Evolutionary conservation across 371 early-diverging fungal genomes (phyloP), one percentile per base, ranked within the genome.

Genomic region (Actinomortierella ambigua): DNA sequence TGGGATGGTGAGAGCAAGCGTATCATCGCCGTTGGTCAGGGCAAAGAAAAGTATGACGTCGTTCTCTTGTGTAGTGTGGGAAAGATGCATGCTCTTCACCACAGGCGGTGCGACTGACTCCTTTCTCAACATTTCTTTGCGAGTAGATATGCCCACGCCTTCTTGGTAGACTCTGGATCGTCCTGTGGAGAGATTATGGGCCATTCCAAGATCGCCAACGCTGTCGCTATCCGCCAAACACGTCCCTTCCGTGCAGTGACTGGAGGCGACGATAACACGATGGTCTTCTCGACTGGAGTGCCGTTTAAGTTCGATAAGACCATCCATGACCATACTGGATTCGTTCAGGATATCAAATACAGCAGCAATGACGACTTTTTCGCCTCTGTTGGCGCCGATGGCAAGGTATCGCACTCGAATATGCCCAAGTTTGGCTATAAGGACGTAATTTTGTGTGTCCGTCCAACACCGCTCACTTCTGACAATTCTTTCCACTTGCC

Each of bases 1-100:
- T 98, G 99, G 99, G 97, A 97, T 79, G 79, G 84, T 26, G 99
- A 98, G 61, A 93, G 92, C 81, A 90, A 98, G 80, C 88, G 98
- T 43, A 69, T 98, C 20, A 89, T 98, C 67, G 98, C 93, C 39
- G 98, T 95, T 0, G 99, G 99, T 54, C 95, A 96, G 50, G 98
- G 99, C 58, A 92, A 88, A 69, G 95, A 93, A 70, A 79, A 80
- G 85, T 89, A 79, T 23, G 75, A 53, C 11, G 49, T 40, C 15
- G 9, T 29, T 27, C 20, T 20, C n/a, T n/a, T n/a, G n/a, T n/a
- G n/a, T 22, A 24, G 28, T 47, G 24, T n/a, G n/a, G n/a, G n/a
- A n/a, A n/a, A n/a, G n/a, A n/a, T n/a, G n/a, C n/a, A n/a, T n/a
- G n/a, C n/a, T n/a, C n/a, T n/a, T n/a, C n/a, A n/a, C n/a, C n/a